Conservation (phyloP, 352 stramenopile genomes). For the Phytopythium aichiense region DNA sequence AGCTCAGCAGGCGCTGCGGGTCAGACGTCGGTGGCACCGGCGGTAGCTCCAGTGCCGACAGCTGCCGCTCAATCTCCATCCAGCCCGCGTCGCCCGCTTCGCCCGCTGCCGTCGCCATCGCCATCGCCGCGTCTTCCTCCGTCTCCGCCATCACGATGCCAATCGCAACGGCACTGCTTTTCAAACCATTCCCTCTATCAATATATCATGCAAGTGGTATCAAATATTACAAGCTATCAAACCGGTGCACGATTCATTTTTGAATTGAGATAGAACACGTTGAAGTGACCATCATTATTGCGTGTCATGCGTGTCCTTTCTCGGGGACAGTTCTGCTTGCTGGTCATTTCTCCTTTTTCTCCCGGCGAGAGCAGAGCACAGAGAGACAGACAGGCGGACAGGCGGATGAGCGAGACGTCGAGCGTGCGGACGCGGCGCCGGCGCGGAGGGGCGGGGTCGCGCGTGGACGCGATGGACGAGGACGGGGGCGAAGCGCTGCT, state of each 20-base stretch:
- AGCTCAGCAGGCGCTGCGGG: constrained; percentile 65
- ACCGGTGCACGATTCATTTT: constrained; percentile 11
- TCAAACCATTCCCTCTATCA: not conserved
- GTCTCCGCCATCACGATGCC: constrained; percentile 2
- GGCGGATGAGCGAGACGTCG: constrained; percentile 75
- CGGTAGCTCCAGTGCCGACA: constrained; percentile 48
- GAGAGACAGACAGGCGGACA: constrained; percentile 14
- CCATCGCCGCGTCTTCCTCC: constrained; percentile 6
- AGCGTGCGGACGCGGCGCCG: constrained; percentile 44
- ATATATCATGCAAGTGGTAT: not conserved
- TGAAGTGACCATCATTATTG: constrained; percentile 53
- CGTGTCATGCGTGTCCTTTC: constrained; percentile 3
- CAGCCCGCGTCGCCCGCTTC: constrained; percentile 23
- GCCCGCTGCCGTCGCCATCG: not conserved
- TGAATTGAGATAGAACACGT: constrained; percentile 23
- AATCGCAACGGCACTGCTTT: not conserved
- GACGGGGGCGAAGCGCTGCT: constrained; percentile 14
- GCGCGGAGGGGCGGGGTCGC: constrained; percentile 21
- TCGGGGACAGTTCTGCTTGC: not conserved
- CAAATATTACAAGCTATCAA: not conserved
- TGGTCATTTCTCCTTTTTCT: constrained; percentile 1
- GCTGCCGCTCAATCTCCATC: constrained; percentile 50
- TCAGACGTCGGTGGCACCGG: constrained; percentile 69
- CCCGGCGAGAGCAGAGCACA: too few species aligned
- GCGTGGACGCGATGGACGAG: constrained; percentile 50